Conservation (phyloP, 306 rosid species). For the Malus sylvestris region DNA sequence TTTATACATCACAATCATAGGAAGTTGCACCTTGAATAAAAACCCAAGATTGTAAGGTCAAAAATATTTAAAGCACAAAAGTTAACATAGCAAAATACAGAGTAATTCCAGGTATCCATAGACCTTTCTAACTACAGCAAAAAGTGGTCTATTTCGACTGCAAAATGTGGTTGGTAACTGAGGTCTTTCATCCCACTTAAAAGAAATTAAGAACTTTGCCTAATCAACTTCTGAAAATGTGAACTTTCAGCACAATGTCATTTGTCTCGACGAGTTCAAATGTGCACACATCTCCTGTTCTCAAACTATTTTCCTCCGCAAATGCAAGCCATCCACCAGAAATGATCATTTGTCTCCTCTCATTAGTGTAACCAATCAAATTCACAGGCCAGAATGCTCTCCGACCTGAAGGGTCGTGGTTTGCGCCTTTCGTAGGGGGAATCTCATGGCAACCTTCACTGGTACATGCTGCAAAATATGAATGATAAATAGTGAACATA, state of each 20-base stretch:
- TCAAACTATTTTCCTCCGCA: not conserved
- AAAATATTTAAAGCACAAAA: too few relatives aligned
- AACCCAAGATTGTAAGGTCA: too few relatives aligned
- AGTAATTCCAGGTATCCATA: not conserved
- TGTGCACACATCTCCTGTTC: not conserved
- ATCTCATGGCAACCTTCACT: not conserved
- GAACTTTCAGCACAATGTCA: not conserved
- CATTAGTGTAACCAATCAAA: not conserved
- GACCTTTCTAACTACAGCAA: not conserved
- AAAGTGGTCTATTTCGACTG: not conserved
- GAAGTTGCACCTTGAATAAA: too few relatives aligned
- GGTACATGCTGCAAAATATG: not conserved
- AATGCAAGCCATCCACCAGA: not conserved
- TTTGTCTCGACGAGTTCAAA: not conserved
- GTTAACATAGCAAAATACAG: too few relatives aligned
- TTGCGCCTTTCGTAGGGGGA: not conserved
- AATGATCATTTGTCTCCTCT: not conserved
- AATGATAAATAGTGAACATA: too few relatives aligned
- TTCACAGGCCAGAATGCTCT: not conserved
- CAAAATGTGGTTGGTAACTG: not conserved
- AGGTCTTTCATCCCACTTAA: not conserved
- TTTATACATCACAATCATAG: too few relatives aligned
- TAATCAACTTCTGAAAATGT: not conserved
- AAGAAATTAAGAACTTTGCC: not conserved
- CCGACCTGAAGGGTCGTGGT: not conserved